Percentiles rank a stretch among this genome's conserved stretches.
phyloP scores from a whole-genome alignment of 2,329 filamentous ascomycete species.

The Ascochyta lentis region DNA sequence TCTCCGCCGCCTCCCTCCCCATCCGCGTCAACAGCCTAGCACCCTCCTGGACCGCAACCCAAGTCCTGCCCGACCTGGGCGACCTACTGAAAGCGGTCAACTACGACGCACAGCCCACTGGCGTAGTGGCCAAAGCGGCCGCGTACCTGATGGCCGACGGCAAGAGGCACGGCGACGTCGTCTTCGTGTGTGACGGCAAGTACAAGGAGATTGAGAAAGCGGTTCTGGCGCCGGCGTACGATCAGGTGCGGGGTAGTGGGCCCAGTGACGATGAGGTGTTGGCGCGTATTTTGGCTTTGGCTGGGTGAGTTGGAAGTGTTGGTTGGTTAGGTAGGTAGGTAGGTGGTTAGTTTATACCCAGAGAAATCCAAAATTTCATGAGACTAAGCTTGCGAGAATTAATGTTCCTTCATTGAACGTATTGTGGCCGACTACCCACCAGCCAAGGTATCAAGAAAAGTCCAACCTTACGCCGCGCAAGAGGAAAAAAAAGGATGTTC shows the following conservation, averaged over 20 bases:
- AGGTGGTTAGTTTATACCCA: no score
- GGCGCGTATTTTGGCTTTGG: slow-evolving; percentile 25
- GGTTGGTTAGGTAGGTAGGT: no score
- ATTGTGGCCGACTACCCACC: background rate
- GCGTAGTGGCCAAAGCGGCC: slow-evolving; percentile 58
- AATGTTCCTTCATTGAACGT: no score
- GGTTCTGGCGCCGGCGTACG: slow-evolving; percentile 28
- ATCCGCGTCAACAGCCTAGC: slow-evolving; percentile 64
- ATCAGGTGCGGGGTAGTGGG: slow-evolving; percentile 25
- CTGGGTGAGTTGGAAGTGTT: background rate
- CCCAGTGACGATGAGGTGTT: slow-evolving; percentile 31
- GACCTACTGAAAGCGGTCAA: slow-evolving; percentile 47
- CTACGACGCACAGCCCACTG: slow-evolving; percentile 51
- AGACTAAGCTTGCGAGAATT: no score
- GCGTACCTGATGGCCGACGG: slow-evolving; percentile 59
- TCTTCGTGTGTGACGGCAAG: slow-evolving; percentile 59
- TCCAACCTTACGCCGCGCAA: slow-evolving; percentile 4
- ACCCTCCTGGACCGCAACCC: slow-evolving; percentile 63
- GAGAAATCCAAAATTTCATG: no score
- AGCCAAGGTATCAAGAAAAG: slow-evolving; percentile 4
- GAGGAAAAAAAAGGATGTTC: background rate
- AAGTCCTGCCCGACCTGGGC: slow-evolving; percentile 56
- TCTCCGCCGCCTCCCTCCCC: slow-evolving; percentile 49
- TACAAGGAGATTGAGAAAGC: slow-evolving; percentile 63
- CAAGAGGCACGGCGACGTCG: slow-evolving; percentile 57